Conservation (phyloP, 169 alveolate species). For the Plasmodium coatneyi region DNA sequence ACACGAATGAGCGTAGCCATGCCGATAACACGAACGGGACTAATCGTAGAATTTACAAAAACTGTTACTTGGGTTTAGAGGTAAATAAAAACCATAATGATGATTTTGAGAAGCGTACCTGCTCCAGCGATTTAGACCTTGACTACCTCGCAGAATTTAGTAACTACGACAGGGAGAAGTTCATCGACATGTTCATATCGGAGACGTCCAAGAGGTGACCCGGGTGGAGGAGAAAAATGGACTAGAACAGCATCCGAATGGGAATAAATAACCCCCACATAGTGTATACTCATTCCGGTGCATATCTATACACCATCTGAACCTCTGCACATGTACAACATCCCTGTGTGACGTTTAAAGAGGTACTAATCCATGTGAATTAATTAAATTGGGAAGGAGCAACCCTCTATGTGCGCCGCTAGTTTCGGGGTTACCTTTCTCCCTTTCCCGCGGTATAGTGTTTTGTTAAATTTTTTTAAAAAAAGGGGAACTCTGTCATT, state of each 20-base stretch:
- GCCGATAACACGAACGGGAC: neutral
- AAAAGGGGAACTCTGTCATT: neutral
- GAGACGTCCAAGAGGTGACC: conserved; percentile 19
- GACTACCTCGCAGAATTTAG: conserved; percentile 14
- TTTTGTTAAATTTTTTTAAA: no score
- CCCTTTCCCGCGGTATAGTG: neutral
- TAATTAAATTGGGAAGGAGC: neutral
- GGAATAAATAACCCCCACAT: neutral
- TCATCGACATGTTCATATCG: conserved; percentile 54
- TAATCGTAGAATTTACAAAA: neutral
- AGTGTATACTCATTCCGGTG: neutral
- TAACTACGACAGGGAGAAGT: conserved; percentile 26
- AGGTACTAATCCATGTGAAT: neutral
- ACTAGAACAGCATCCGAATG: neutral
- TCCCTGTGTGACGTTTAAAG: neutral
- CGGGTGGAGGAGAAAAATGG: neutral
- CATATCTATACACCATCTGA: neutral
- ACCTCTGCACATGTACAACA: neutral
- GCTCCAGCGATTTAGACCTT: conserved; percentile 5
- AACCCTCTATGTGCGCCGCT: neutral
- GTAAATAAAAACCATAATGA: conserved; percentile 15
- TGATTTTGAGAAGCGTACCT: conserved; percentile 12
- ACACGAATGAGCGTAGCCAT: neutral
- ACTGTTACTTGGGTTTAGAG: conserved; percentile 21
- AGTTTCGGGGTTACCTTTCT: neutral